phyloP scores from a whole-genome alignment of 2,329 filamentous ascomycete genomes.

The Ophioceras dolichostomum region DNA sequence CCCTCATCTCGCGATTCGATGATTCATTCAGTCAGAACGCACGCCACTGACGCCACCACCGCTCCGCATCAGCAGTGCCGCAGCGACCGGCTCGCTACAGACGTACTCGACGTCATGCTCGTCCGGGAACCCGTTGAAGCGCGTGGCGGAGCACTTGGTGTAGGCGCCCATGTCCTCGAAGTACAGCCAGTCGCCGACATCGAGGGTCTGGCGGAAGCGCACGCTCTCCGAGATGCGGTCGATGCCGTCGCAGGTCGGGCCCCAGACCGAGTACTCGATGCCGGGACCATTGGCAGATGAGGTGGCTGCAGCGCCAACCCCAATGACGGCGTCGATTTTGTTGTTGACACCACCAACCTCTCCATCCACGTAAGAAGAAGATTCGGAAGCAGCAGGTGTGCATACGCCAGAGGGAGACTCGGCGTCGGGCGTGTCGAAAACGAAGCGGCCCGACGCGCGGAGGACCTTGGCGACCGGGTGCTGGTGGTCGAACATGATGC shows the following conservation, averaged over 20 bases:
- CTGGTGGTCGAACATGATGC: constrained; percentile 99
- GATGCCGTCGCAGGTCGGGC: constrained; percentile 94
- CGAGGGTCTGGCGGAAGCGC: constrained; percentile 61
- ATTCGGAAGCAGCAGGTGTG: too few relatives aligned
- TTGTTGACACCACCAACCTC: too few relatives aligned
- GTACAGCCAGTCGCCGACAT: constrained; percentile 96
- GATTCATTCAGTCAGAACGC: too few relatives aligned
- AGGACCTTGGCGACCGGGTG: constrained; percentile 76
- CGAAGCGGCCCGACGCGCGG: constrained; percentile 42
- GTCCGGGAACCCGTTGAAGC: constrained; percentile 95
- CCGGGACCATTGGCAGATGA: constrained; percentile 30
- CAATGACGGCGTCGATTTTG: too few relatives aligned
- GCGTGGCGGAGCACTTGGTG: constrained; percentile 93
- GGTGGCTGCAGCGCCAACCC: constrained; percentile 20
- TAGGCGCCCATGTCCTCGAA: constrained; percentile 99
- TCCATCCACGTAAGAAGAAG: not conserved
- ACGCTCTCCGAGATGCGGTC: constrained; percentile 83
- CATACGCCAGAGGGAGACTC: not conserved
- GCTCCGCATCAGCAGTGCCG: too few relatives aligned
- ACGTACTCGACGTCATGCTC: constrained; percentile 89
- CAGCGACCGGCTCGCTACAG: constrained; percentile 86
- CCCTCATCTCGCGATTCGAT: too few relatives aligned
- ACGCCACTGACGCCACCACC: too few relatives aligned
- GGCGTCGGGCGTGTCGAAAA: constrained; percentile 38
- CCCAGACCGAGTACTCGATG: constrained; percentile 92